Base-by-base conservation (phyloP, 768 basidiomycete species). In the Austroboletus festivus region DNA sequence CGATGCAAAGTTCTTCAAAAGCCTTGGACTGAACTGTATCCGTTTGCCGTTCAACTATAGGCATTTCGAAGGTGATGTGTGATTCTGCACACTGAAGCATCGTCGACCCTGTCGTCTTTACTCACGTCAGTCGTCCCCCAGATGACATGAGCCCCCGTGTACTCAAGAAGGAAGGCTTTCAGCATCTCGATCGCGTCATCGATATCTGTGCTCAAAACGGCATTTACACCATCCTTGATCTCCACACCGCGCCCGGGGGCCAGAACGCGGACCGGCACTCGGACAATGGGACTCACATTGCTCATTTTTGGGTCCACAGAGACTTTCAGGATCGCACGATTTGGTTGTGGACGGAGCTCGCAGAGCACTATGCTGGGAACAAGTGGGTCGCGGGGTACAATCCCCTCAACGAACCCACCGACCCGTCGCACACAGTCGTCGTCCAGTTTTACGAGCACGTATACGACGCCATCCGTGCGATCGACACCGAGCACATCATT, bases 321-420 rank as follows among this genome's bases (percentile, higher is more conserved):
- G 88, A 91, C 64, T 86, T 89, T 74, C 89, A 90, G 63, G 86
- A 92, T 65, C 81, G 89, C 2, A 67, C 76, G 10, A 64, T 89
- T 44, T 83, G 83, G 81, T 77, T 93, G 34, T 92, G 90, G 89
- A 75, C 75, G 31, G 71, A 87, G 58, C 73, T 91, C 28, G 86
- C 89, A 1, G 73, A 71, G 58, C 86, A 87, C 64, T 90, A 91
- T 74, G 82, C 75, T 54, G 76, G 72, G 48, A 87, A 92, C 66
- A 74, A 79, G 52, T 90, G 89, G 89, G 82, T 92, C 50, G 89
- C 88, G 2, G 87, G 89, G 16, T 93, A 88, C 70, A 92, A 92
- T 67, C 86, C 83, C 4, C 71, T 93, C 40, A 93, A 92, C 75
- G 89, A 93, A 68, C 83, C 68, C 31, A 81, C 88, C 3, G 89